These are phyloP conservation scores for Ceratocystis alfenasii DNA, from an alignment of 2,329 filamentous ascomycete genomes.

Conservation along the genomic window DNA sequence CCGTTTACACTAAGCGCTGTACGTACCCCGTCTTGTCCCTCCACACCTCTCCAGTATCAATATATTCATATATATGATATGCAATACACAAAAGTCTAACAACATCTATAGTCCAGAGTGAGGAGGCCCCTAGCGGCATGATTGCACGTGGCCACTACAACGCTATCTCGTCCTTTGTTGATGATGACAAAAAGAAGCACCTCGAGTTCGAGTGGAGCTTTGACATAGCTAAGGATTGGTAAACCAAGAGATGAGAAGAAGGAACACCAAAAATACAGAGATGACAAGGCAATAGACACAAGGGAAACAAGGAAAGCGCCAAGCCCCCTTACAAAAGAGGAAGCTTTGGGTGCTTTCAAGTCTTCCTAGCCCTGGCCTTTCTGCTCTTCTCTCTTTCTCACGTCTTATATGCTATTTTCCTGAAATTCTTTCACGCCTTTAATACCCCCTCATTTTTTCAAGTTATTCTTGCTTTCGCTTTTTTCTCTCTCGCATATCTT, in stretches of 20 bases:
- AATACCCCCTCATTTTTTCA: constrained; percentile 17
- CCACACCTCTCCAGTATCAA: neutral
- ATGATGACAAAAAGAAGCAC: constrained; percentile 87
- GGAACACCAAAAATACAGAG: constrained; percentile 1
- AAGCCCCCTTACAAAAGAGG: neutral
- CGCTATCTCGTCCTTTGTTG: constrained; percentile 78
- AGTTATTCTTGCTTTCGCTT: constrained; percentile 1
- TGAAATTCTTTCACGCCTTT: constrained; percentile 15
- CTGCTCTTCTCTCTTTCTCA: constrained; percentile 1
- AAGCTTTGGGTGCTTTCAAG: neutral
- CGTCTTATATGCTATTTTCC: neutral
- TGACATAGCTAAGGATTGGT: constrained; percentile 95
- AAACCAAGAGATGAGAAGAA: constrained; percentile 26
- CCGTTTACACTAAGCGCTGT: constrained; percentile 85
- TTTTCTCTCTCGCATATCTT: neutral
- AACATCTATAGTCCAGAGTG: constrained; percentile 57
- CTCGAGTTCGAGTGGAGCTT: constrained; percentile 93
- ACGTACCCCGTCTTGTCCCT: constrained; percentile 32
- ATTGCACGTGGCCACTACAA: constrained; percentile 82
- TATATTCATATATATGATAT: neutral
- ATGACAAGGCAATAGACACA: neutral
- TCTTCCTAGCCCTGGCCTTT: neutral
- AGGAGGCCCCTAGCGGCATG: constrained; percentile 87
- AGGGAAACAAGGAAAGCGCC: neutral
- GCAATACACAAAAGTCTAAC: neutral